Evolutionary conservation across 2,329 filamentous ascomycete genomes (phyloP), one percentile per base, ranked within the genome.

Genomic region (Paramyrothecium sp.): DNA sequence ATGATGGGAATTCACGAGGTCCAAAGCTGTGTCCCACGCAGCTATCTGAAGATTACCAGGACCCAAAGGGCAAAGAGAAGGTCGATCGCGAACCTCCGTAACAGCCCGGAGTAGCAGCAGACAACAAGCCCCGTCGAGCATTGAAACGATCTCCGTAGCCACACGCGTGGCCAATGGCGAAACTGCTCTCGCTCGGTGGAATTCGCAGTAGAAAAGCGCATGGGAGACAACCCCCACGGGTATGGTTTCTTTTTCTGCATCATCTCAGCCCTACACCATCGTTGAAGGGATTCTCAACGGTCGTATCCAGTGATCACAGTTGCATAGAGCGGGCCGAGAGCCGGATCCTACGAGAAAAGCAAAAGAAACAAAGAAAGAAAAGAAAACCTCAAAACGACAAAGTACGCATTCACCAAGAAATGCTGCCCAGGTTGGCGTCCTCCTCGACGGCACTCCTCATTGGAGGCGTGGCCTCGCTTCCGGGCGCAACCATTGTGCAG

Each of bases 121-220:
- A 19, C 4, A 16, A 4, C 13, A 16, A 19, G 13, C 13, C 13
- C 38, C 7, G 38, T 44, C n/a, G 13, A 44, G n/a, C 4, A 16
- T 16, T 44, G 38, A 44, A n/a, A 16, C 13, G 5, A 44, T 19
- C n/a, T 44, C 38, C 38, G 38, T 44, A 44, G 38, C 38, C 38
- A 44, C 38, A 44, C 38, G 38, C 38, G 38, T 44, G 38, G 38
- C 38, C 38, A 44, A 44, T 7, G 38, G n/a, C n/a, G 38, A 84
- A 71, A 69, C 85, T 76, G 64, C n/a, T n/a, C n/a, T n/a, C n/a
- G 59, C 56, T 41, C 44, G 44, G 58, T 61, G 56, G 21, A 61
- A 48, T 60, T 64, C 65, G 26, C 26, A 55, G 61, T 61, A 51
- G 54, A 54, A 19, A 53, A 10, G 22, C 52, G 34, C 41, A 17